Evolutionary conservation across 805 yeast genomes (phyloP).

Genomic region (Saturnispora dispora): DNA sequence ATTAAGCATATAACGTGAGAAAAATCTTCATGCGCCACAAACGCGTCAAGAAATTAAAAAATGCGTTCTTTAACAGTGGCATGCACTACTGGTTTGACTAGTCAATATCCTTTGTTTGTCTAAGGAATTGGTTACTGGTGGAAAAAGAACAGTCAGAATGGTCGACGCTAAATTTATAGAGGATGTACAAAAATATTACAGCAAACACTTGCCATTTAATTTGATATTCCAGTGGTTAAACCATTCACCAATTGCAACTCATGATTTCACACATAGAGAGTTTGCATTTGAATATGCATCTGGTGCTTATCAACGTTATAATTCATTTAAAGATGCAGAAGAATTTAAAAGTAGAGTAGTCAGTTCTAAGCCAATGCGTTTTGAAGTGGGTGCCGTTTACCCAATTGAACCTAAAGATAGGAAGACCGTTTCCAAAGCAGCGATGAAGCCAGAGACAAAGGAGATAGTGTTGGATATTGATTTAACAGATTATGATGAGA

Average conservation of each 20-base stretch:
- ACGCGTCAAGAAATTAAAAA: neutral
- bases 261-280: conserved; percentile 81
- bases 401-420: conserved; percentile 81
- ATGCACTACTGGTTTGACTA: neutral
- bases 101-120: neutral
- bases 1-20: neutral
- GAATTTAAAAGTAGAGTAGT: conserved; percentile 76
- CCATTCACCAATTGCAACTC: conserved; percentile 68
- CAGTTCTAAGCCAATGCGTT: conserved; percentile 73
- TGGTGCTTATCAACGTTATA: conserved; percentile 87
- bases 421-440: conserved; percentile 62
- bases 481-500: conserved; percentile 91
- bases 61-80: neutral
- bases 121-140: neutral
- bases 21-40: neutral
- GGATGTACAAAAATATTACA: conserved; percentile 67
- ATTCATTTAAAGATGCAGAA: conserved; percentile 55
- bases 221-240: conserved; percentile 81
- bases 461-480: conserved; percentile 95
- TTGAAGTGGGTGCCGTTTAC: conserved; percentile 92
- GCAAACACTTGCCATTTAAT: conserved; percentile 64
- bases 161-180: conserved; percentile 22
- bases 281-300: conserved; percentile 84
- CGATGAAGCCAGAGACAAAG: conserved; percentile 73
- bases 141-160: neutral